A percentile compares a stretch with the other conserved stretches of the same genome.
Evolutionary conservation across 768 basidiomycete species (phyloP).

Genomic region (Auricularia heimuer): DNA sequence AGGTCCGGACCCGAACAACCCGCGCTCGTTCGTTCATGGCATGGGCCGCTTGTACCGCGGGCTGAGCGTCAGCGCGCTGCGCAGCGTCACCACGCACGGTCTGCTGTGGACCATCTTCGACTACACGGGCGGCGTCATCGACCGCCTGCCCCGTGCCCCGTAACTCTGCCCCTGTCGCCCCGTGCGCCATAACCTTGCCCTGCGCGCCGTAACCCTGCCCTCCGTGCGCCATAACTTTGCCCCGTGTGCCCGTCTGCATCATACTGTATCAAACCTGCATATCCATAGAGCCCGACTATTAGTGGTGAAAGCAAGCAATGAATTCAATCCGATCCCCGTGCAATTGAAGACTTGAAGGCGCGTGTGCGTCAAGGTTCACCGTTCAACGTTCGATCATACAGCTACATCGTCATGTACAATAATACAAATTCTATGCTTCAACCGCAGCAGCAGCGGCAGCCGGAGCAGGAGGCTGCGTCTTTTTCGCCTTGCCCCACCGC

Average conservation of each 20-base stretch:
- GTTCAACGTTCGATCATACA: too few species aligned
- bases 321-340: too few species aligned
- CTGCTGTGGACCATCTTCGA: constrained; percentile 92
- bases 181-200: too few species aligned
- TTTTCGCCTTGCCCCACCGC: constrained; percentile 82
- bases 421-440: background rate
- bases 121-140: constrained; percentile 63
- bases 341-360: too few species aligned
- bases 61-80: constrained; percentile 83
- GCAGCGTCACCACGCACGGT: constrained; percentile 90
- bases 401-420: background rate
- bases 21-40: constrained; percentile 39
- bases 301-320: too few species aligned
- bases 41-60: constrained; percentile 84
- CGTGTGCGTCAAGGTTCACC: too few species aligned
- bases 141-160: constrained; percentile 33
- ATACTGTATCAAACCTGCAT: too few species aligned
- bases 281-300: too few species aligned
- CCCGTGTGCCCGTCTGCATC: too few species aligned
- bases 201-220: too few species aligned
- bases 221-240: too few species aligned
- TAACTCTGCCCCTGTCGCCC: too few species aligned
- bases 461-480: constrained; percentile 16
- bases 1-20: constrained; percentile 74
- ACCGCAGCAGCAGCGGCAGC: constrained; percentile 3